Percentiles rank a stretch among this genome's conserved stretches.
Evolutionary conservation across 305 asterid species (phyloP).

Genomic region (Solanum hybrid): DNA sequence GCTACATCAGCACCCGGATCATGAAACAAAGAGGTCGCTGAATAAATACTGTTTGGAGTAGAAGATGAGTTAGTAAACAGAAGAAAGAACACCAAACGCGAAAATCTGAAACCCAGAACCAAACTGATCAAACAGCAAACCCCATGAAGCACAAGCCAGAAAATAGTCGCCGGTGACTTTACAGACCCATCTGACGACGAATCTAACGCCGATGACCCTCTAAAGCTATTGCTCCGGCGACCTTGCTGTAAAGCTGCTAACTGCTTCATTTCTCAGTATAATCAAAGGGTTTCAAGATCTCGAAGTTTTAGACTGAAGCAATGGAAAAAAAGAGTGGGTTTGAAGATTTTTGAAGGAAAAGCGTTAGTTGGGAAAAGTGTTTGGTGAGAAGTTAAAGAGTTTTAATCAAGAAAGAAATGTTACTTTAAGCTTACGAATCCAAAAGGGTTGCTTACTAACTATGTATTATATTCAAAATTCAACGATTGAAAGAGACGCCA

Average conservation of each 20-base stretch:
- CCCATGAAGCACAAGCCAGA: constrained; percentile 72
- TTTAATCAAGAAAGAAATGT: neutral
- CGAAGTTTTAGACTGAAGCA: neutral
- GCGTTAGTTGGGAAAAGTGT: neutral
- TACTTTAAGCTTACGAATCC: neutral
- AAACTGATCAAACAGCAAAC: constrained; percentile 78
- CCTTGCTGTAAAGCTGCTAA: constrained; percentile 70
- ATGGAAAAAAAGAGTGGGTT: neutral
- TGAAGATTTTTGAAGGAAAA: neutral
- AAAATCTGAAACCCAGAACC: constrained; percentile 80
- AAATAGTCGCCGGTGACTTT: constrained; percentile 66
- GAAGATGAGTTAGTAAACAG: constrained; percentile 48
- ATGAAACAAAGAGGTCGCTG: constrained; percentile 1
- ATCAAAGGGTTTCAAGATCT: neutral
- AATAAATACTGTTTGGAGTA: neutral
- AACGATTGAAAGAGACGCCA: constrained; percentile 4
- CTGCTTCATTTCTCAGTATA: constrained; percentile 37
- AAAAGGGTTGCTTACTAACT: constrained; percentile 3
- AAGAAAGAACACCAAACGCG: constrained; percentile 72
- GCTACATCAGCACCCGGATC: neutral
- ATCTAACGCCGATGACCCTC: constrained; percentile 56
- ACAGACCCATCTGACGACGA: constrained; percentile 48
- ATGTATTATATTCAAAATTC: neutral
- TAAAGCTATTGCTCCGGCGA: constrained; percentile 74
- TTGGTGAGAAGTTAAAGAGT: constrained; percentile 4